A percentile compares a stretch with the other conserved stretches of the same genome.
Evolutionary conservation across 257 asterid species (phyloP).

Genomic region (Solanum pimpinellifolium): DNA sequence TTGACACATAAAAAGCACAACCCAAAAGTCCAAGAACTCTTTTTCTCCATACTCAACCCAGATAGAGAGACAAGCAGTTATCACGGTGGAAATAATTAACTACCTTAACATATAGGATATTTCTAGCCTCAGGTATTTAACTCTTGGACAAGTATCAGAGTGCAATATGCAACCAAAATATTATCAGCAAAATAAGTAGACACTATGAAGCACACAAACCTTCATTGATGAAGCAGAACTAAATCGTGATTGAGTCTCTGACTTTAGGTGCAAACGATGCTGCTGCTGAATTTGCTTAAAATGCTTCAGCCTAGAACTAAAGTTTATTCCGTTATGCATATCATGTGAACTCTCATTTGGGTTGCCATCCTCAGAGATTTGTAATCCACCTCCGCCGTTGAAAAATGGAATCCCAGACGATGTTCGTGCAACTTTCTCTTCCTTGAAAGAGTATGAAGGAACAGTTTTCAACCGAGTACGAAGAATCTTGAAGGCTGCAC

Average conservation of each 20-base stretch:
- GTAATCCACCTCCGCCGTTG: slow-evolving; percentile 29
- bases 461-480: slow-evolving; percentile 87
- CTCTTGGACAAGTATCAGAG: neutral
- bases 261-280: slow-evolving; percentile 56
- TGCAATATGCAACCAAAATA: neutral
- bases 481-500: slow-evolving; percentile 89
- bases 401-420: slow-evolving; percentile 32
- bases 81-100: neutral
- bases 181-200: neutral
- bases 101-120: neutral
- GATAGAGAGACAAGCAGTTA: neutral
- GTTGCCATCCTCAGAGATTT: slow-evolving; percentile 44
- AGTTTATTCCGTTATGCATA: slow-evolving; percentile 51
- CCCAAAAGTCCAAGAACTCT: neutral
- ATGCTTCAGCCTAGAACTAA: slow-evolving; percentile 52
- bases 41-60: neutral
- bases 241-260: slow-evolving; percentile 31
- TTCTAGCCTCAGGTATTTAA: neutral
- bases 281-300: slow-evolving; percentile 70
- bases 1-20: neutral
- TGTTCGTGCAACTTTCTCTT: slow-evolving; percentile 36
- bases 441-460: slow-evolving; percentile 74
- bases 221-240: slow-evolving; percentile 39
- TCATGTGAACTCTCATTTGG: slow-evolving; percentile 26
- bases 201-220: slow-evolving; percentile 29